Base-by-base conservation (phyloP, 371 early-diverging fungal genomes). In the Ordospora colligata region DNA sequence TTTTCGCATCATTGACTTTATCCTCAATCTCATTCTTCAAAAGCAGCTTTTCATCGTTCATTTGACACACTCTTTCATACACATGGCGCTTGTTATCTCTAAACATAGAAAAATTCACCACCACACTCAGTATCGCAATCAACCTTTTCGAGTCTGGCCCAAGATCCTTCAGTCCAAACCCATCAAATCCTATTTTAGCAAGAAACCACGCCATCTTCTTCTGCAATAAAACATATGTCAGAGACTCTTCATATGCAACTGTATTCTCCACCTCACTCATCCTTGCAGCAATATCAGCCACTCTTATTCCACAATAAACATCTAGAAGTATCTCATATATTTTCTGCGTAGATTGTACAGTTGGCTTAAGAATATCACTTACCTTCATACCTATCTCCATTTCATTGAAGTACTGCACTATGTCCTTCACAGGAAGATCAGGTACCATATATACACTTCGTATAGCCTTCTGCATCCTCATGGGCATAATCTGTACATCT, bases 91-190 rank as follows among this genome's bases (percentile, higher is more conserved):
- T 82, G 62, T 51, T 70, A 62, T 82, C 82, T 23, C 82, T 62
- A 27, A 66, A 82, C 74, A 82, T 82, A 23, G 64, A 64, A 67
- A 78, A 82, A 22, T 79, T 79, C 12, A 75, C 68, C 10, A 77
- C 23, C 1, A 47, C 49, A 74, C 69, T 73, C 17, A 77, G 37
- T 25, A 82, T 72, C 11, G 17, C 27, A 51, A 73, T 67, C 49
- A 79, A 47, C 52, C 75, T 72, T 53, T 53, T 67, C 11, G 67
- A 66, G 32, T 78, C 75, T 0, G 79, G 79, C 12, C 14, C n/a
- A 19, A 81, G 43, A 32, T 81, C 78, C 42, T 67, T 69, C 14
- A 75, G 42, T 23, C 52, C 63, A 67, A 79, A 75, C 11, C 47
- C 43, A 11, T 40, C 22, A 1, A 78, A 52, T 2, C 82, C 82